phyloP scores from a whole-genome alignment of 2,329 filamentous ascomycete species.

The Grosmannia serpens region DNA sequence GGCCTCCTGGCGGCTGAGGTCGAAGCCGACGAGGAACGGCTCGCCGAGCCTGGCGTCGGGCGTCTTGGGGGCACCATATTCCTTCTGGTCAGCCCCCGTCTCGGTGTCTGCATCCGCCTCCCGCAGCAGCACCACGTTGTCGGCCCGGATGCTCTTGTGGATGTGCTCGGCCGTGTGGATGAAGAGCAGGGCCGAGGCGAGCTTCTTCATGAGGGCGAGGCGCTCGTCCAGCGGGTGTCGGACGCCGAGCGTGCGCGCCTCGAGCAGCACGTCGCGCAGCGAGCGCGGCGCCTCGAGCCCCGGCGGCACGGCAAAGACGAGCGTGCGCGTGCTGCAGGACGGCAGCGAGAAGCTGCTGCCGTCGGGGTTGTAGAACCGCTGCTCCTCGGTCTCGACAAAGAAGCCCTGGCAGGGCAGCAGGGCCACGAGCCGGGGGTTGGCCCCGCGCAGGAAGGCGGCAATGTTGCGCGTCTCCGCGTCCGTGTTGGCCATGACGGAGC shows the following conservation, averaged over 20 bases:
- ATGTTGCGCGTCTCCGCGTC: not conserved
- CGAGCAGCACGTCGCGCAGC: not conserved
- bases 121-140: not conserved
- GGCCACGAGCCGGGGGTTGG: not conserved
- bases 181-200: not conserved
- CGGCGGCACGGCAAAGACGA: not conserved
- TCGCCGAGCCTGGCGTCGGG: not conserved
- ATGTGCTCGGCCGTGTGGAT: slow-evolving; percentile 2
- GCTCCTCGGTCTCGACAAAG: not conserved
- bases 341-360: not conserved
- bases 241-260: not conserved
- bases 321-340: not conserved
- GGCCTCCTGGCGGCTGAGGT: not conserved
- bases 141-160: slow-evolving; percentile 2
- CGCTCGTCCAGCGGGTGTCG: not conserved
- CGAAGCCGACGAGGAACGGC: not conserved
- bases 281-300: not conserved
- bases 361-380: not conserved
- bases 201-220: not conserved
- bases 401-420: not conserved
- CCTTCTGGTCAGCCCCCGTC: not conserved
- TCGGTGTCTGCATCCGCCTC: not conserved
- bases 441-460: not conserved
- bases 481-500: not conserved
- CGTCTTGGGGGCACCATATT: not conserved